Evolutionary conservation across 768 basidiomycete species (phyloP).

Genomic region (Boletus insuetus): DNA sequence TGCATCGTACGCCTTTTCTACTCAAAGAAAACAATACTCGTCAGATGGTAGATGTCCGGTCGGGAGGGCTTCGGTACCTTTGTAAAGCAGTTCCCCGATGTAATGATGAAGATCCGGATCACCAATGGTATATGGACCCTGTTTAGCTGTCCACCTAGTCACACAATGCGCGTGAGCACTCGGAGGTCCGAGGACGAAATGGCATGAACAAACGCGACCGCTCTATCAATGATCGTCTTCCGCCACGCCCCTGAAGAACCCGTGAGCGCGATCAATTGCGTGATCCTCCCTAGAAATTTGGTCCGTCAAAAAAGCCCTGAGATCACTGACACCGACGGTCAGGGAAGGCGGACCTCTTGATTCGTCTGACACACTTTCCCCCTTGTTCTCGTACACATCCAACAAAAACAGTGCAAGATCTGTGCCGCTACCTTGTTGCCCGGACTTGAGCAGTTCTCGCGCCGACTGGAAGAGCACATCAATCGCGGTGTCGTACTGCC

Average conservation of each 20-base stretch:
- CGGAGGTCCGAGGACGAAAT: slow-evolving; percentile 4
- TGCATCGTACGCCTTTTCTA: slow-evolving; percentile 71
- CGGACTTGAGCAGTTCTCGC: slow-evolving; percentile 81
- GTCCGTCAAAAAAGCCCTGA: neutral
- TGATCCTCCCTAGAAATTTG: slow-evolving; percentile 65
- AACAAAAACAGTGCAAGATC: slow-evolving; percentile 81
- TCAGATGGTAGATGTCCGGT: neutral
- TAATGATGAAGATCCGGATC: slow-evolving; percentile 89
- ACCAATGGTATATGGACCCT: slow-evolving; percentile 77
- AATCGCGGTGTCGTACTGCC: slow-evolving; percentile 82
- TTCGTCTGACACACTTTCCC: slow-evolving; percentile 69
- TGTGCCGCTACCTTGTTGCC: slow-evolving; percentile 85
- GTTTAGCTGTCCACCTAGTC: slow-evolving; percentile 80
- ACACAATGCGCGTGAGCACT: slow-evolving; percentile 16
- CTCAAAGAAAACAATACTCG: neutral
- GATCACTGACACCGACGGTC: neutral
- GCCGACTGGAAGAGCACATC: slow-evolving; percentile 92
- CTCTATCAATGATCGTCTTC: slow-evolving; percentile 82
- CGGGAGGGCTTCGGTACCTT: slow-evolving; percentile 49
- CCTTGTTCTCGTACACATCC: slow-evolving; percentile 78
- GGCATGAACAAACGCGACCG: slow-evolving; percentile 65
- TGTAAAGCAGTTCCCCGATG: slow-evolving; percentile 82
- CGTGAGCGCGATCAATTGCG: slow-evolving; percentile 86
- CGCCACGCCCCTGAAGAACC: slow-evolving; percentile 83
- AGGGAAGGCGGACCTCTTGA: slow-evolving; percentile 61